Evolutionary conservation across 2,329 filamentous ascomycete species (phyloP), one percentile per base, ranked within the genome.

Genomic region (Penicillium sp.): DNA sequence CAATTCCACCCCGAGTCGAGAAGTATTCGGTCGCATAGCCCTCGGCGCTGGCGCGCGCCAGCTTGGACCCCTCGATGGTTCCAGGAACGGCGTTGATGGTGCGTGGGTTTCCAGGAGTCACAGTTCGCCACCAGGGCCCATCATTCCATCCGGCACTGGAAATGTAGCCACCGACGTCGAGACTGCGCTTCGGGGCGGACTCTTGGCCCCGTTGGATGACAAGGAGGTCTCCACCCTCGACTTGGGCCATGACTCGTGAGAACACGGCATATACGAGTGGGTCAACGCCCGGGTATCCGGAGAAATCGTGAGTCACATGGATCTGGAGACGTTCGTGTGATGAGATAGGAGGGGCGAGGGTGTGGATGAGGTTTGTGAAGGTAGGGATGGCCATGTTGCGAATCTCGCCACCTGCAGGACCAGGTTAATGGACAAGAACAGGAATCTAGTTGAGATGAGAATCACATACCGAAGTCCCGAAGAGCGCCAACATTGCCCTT

Each of bases 261-360:
- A 99, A 99, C 62, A 95, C 92, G 57, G 85, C 85, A 77, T 98
- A 92, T 67, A 98, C 91, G 54, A 97, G 84, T 19, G 93, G 92
- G 72, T 98, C 93, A 66, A 99, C 86, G 19, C 92, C 93, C 3
- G 95, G 95, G 74, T 99, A 99, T 66, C 92, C 92, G 65, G 92
- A 88, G 44, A 99, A 85, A 75, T 98, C 95, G 80, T 99, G 95
- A 9, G 93, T 96, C 62, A 95, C 96, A 79, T 99, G 95, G 68
- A 99, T 98, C 69, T 96, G 90, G 8, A 99, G 89, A 50, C 93
- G 91, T 78, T 99, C 95, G 77, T 99, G 95, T 9, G 93, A 95
- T 54, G 92, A 93, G 70, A 99, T 99, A 11, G 95, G 95, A 46
- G 95, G 95, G 0, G 95, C 95, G 63, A 99, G 88, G 26, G 93